phyloP scores from a whole-genome alignment of 2,329 filamentous ascomycete species.

The Penicillium decumbens region DNA sequence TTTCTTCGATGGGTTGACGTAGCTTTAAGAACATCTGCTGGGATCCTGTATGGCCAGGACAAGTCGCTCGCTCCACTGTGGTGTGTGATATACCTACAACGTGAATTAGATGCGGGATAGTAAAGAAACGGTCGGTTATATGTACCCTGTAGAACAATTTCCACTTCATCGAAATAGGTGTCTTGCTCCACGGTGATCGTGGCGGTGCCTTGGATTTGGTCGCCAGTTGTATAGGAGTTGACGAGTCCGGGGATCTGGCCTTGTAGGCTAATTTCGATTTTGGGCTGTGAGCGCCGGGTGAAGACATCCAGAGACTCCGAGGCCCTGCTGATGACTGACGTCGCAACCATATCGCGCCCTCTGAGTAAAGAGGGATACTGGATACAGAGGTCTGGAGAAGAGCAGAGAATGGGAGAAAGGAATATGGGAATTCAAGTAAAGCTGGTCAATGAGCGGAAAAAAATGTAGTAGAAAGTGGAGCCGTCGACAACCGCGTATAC shows the following conservation, averaged over 20 bases:
- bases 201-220: slow-evolving; percentile 53
- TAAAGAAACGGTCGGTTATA: background rate
- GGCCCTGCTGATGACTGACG: slow-evolving; percentile 26
- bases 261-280: slow-evolving; percentile 29
- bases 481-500: slow-evolving; percentile 23
- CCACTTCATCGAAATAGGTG: slow-evolving; percentile 54
- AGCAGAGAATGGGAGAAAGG: background rate
- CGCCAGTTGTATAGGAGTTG: slow-evolving; percentile 54
- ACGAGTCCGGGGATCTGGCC: slow-evolving; percentile 36
- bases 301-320: slow-evolving; percentile 28
- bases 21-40: slow-evolving; percentile 60
- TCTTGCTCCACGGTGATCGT: slow-evolving; percentile 49
- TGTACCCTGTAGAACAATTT: slow-evolving; percentile 55
- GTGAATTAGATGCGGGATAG: background rate
- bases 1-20: slow-evolving; percentile 54
- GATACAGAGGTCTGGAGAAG: background rate
- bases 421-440: background rate
- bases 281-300: slow-evolving; percentile 27
- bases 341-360: slow-evolving; percentile 14
- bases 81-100: slow-evolving; percentile 48
- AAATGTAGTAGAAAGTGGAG: slow-evolving; percentile 21
- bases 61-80: slow-evolving; percentile 53
- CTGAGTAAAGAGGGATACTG: background rate
- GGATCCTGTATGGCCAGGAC: slow-evolving; percentile 53
- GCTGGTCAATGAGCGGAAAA: slow-evolving; percentile 1